Conservation (phyloP, 148 eudicot genomes). For the Chenopodium suecicum region DNA sequence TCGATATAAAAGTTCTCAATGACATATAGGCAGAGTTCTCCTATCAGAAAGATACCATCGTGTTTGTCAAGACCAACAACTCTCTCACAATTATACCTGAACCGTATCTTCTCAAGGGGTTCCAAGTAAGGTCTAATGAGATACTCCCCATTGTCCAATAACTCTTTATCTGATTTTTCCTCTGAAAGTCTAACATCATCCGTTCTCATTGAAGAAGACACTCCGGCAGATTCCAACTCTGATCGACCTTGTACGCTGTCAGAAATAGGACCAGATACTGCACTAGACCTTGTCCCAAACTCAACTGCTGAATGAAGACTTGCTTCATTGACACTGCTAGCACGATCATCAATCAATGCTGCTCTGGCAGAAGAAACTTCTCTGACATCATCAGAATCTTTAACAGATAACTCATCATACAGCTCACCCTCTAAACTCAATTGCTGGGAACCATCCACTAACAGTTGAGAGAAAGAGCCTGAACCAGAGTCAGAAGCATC, state of each 20-base stretch:
- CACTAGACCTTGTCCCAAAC: slow-evolving; percentile 61
- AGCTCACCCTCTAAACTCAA: slow-evolving; percentile 54
- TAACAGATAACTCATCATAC: slow-evolving; percentile 66
- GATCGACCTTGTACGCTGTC: slow-evolving; percentile 68
- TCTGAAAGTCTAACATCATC: slow-evolving; percentile 63
- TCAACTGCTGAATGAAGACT: slow-evolving; percentile 85
- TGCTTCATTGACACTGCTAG: slow-evolving; percentile 74
- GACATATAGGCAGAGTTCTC: slow-evolving; percentile 83
- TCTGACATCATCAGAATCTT: slow-evolving; percentile 59
- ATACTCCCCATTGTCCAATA: slow-evolving; percentile 92
- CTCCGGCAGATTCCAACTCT: slow-evolving; percentile 64
- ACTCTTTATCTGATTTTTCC: slow-evolving; percentile 77
- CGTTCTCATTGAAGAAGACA: slow-evolving; percentile 59
- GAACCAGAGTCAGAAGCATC: slow-evolving; percentile 68
- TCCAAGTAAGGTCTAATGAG: slow-evolving; percentile 90
- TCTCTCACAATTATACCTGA: slow-evolving; percentile 92
- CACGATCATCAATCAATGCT: slow-evolving; percentile 68
- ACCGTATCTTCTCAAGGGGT: slow-evolving; percentile 77
- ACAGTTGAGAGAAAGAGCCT: slow-evolving; percentile 59
- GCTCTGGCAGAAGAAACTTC: slow-evolving; percentile 66
- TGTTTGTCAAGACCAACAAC: slow-evolving; percentile 96
- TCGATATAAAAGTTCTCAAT: slow-evolving; percentile 93
- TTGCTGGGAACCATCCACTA: slow-evolving; percentile 46
- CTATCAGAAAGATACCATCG: slow-evolving; percentile 96
- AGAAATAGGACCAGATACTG: slow-evolving; percentile 51